Evolutionary conservation across 2,329 filamentous ascomycete species (phyloP).

Genomic region (Neurospora crassa): DNA sequence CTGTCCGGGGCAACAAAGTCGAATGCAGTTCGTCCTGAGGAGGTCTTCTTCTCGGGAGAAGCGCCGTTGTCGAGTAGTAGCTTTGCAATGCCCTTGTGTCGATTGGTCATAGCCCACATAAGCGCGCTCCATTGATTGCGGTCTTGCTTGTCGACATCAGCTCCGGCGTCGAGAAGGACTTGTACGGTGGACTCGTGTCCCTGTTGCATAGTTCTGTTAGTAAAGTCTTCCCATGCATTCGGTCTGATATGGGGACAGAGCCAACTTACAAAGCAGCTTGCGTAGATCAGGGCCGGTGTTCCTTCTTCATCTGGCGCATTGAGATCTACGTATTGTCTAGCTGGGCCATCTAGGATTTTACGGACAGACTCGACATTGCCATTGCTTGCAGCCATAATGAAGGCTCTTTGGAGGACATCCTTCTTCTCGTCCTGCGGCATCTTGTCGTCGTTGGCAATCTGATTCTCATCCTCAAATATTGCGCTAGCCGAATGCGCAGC

Average conservation of each 20-base stretch:
- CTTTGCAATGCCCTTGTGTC: constrained; percentile 93
- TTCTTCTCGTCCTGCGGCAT: constrained; percentile 69
- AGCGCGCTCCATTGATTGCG: constrained; percentile 94
- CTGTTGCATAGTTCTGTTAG: constrained; percentile 30
- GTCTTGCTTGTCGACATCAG: constrained; percentile 85
- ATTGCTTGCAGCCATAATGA: constrained; percentile 95
- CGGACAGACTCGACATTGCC: constrained; percentile 77
- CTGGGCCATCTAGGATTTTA: constrained; percentile 64
- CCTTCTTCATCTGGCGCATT: constrained; percentile 89
- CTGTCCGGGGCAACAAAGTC: constrained; percentile 94
- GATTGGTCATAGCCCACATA: constrained; percentile 99
- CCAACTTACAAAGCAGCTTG: constrained; percentile 80
- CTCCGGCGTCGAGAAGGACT: constrained; percentile 74
- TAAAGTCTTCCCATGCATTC: not conserved
- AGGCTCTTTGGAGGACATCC: constrained; percentile 70
- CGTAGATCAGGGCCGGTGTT: constrained; percentile 93
- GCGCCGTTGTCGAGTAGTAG: constrained; percentile 85
- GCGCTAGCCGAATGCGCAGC: constrained; percentile 72
- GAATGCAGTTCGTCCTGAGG: constrained; percentile 84
- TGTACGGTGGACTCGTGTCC: constrained; percentile 85
- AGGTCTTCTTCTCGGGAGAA: constrained; percentile 92
- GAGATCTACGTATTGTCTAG: constrained; percentile 69
- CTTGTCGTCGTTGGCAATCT: constrained; percentile 64
- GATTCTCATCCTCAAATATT: constrained; percentile 68
- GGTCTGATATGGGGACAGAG: constrained; percentile 4